Evolutionary conservation across 2,329 filamentous ascomycete genomes (phyloP).

Genomic region (Neocucurbitaria cava): DNA sequence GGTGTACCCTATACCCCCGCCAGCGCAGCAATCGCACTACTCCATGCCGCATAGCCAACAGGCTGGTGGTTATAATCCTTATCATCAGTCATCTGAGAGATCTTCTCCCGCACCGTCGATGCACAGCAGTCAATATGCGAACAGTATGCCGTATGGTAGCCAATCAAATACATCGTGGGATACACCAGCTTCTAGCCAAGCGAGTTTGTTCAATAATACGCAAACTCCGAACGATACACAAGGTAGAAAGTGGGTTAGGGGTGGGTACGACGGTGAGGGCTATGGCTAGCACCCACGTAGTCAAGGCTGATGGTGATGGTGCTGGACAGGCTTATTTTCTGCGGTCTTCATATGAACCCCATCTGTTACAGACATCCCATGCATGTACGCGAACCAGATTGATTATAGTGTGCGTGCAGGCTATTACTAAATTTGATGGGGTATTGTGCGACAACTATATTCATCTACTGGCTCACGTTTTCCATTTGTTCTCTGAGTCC

Average conservation of each 20-base stretch:
- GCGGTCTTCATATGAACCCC: no score
- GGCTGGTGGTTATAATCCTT: conserved; percentile 1
- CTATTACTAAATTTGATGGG: no score
- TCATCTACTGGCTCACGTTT: no score
- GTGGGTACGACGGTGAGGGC: conserved; percentile 18
- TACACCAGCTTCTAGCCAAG: conserved; percentile 9
- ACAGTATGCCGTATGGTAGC: conserved; percentile 1
- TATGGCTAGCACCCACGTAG: conserved; percentile 6
- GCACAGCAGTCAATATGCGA: conserved; percentile 15
- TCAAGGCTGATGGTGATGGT: neutral
- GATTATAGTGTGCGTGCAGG: no score
- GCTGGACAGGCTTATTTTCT: no score
- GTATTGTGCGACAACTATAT: neutral
- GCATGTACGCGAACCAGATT: no score
- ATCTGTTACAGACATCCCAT: neutral
- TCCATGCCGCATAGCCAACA: conserved; percentile 2
- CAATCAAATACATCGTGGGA: conserved; percentile 5
- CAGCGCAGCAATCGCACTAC: conserved; percentile 6
- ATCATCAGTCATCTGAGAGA: conserved; percentile 1
- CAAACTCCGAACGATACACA: conserved; percentile 4
- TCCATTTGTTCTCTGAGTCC: neutral
- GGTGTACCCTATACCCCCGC: neutral
- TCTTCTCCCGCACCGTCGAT: conserved; percentile 10
- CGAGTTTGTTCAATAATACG: neutral
- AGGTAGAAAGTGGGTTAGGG: conserved; percentile 9